Base-by-base conservation (phyloP, 352 stramenopile genomes). In the Thraustochytrium striatum region DNA sequence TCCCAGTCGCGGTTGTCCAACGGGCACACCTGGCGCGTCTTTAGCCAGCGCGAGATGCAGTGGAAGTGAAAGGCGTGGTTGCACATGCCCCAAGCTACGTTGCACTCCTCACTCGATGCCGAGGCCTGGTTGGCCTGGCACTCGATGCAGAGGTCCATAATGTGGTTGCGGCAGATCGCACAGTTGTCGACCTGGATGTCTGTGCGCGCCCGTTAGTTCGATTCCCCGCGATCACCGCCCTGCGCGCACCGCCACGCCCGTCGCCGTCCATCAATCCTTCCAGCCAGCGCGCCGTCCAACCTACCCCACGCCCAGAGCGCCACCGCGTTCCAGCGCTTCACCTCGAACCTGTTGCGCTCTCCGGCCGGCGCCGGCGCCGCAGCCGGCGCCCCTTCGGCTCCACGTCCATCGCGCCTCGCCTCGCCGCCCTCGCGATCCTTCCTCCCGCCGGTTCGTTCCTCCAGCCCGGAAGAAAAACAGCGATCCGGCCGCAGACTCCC, bases 1-100 rank as follows among this genome's bases (percentile, higher is more conserved):
- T 99, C 97, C 97, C 97, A 99, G 89, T 99, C 96, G 85, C 97
- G 97, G 88, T 99, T 99, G 88, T 97, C 98, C 57, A 99, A 86
- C 44, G 97, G 96, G 89, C 97, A 99, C 57, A 99, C 95, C 81
- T 96, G 95, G 59, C 95, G 88, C 25, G 96, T 99, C 88, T 98
- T 99, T 62, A 99, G 88, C 97, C 97, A 99, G 79, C 96, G 91
- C 83, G 97, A 97, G 82, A 99, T 99, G 88, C 97, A 99, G 88
- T 99, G 95, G 70, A 99, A 96, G 88, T 99, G 97, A 87, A 99
- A 99, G 11, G 97, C 95, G 84, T 99, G 96, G 83, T 97, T 95
- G 52, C 52, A 62, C 38, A 82, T 65, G 79, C 43, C n/a, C 5
- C n/a, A 72, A 25, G 70, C 70, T 11, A 80, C 70, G 58, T 80